Evolutionary conservation across 805 yeast genomes (phyloP).

Genomic region (Zygoascus bituminiphila): DNA sequence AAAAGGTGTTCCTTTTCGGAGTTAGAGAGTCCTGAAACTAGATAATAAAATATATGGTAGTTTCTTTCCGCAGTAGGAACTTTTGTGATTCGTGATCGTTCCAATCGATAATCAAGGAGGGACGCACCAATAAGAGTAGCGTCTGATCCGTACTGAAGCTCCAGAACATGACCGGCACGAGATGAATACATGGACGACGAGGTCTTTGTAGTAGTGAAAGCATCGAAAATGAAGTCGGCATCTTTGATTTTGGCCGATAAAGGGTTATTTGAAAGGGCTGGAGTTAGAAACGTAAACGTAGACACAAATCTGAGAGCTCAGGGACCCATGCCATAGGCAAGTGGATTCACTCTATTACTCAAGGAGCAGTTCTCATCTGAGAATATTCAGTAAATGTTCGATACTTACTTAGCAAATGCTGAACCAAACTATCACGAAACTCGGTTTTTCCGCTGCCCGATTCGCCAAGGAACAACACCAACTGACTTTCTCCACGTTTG

Average conservation of each 20-base stretch:
- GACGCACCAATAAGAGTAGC: constrained; percentile 46
- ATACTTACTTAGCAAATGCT: constrained; percentile 24
- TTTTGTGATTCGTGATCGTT: constrained; percentile 44
- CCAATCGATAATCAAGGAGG: constrained; percentile 47
- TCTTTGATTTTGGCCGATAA: constrained; percentile 28
- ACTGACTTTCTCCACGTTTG: constrained; percentile 31
- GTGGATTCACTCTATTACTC: no score
- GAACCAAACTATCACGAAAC: constrained; percentile 26
- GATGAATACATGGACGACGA: constrained; percentile 32
- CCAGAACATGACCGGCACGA: constrained; percentile 47
- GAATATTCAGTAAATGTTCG: no score
- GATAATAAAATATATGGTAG: constrained; percentile 51
- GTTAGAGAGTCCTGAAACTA: constrained; percentile 41
- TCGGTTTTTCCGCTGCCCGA: constrained; percentile 34
- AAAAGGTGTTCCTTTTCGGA: constrained; percentile 35
- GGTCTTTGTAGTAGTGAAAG: constrained; percentile 34
- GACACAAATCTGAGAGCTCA: no score
- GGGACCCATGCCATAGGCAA: no score
- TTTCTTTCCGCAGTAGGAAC: constrained; percentile 47
- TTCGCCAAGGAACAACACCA: constrained; percentile 33
- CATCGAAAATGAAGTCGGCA: constrained; percentile 30
- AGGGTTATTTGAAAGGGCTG: constrained; percentile 30
- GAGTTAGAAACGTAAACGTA: no score
- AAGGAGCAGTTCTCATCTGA: no score
- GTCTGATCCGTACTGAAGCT: constrained; percentile 41